A percentile compares a stretch with the other conserved stretches of the same genome.
Conservation (phyloP, 441 rosid genomes). For the Populus trichocarpa region DNA sequence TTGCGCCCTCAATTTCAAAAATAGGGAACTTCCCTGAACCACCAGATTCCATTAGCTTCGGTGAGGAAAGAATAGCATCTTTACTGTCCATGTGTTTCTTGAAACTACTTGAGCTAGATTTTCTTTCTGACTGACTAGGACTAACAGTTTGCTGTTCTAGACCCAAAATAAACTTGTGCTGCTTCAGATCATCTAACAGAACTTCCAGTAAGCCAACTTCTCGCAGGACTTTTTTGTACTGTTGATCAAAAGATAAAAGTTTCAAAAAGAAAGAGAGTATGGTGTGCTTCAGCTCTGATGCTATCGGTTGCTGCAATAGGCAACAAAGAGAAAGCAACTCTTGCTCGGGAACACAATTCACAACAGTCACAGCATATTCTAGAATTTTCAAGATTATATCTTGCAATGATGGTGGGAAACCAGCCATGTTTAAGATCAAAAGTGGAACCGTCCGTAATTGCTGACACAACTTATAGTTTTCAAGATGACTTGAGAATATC, state of each 20-base stretch:
- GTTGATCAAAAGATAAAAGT: slow-evolving; percentile 97
- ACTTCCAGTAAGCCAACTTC: slow-evolving; percentile 99
- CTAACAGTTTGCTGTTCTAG: slow-evolving; percentile 53
- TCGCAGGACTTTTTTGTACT: slow-evolving; percentile 94
- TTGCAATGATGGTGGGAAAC: slow-evolving; percentile 90
- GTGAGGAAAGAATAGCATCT: slow-evolving; percentile 90
- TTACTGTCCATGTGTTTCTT: slow-evolving; percentile 78
- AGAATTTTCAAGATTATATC: slow-evolving; percentile 96
- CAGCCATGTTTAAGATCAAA: slow-evolving; percentile 93
- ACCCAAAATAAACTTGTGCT: slow-evolving; percentile 87
- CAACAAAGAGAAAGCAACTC: slow-evolving; percentile 98
- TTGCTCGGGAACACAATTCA: slow-evolving; percentile 99
- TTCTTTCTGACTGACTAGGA: slow-evolving; percentile 53
- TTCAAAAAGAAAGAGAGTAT: slow-evolving; percentile 94
- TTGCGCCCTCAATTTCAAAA: slow-evolving; percentile 84
- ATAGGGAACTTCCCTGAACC: slow-evolving; percentile 76
- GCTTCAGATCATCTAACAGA: slow-evolving; percentile 93
- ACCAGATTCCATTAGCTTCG: slow-evolving; percentile 84
- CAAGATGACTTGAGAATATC: slow-evolving; percentile 98
- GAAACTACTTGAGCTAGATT: slow-evolving; percentile 74
- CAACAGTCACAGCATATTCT: slow-evolving; percentile 99
- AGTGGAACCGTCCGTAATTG: slow-evolving; percentile 94
- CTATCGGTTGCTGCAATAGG: slow-evolving; percentile 93
- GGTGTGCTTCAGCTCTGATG: slow-evolving; percentile 87
- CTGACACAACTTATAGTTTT: slow-evolving; percentile 92